Evolutionary conservation across 768 basidiomycete species (phyloP), one percentile per base, ranked within the genome.

Genomic region (Tubosaeta brunneosetosa): DNA sequence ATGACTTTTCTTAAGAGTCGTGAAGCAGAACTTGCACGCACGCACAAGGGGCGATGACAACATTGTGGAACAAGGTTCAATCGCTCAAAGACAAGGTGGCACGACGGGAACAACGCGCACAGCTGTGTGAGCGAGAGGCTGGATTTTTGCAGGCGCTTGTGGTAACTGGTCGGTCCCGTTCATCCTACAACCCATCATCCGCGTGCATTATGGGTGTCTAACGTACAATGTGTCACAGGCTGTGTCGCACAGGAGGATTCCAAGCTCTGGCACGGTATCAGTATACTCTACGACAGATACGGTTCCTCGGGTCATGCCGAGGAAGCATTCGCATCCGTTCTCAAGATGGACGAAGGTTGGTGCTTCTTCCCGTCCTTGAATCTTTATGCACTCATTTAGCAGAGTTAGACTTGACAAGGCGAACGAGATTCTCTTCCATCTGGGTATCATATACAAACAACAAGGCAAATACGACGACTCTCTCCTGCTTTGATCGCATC

Each of bases 391-490:
- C 61, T 61, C 57, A 60, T 62, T 60, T 51, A 49, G 62, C 52
- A 71, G 68, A 66, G 42, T 51, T 68, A 84, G 94, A 94, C 67
- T 99, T 61, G 94, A 97, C 76, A 97, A 97, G 76, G 88, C 94
- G 43, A 97, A 98, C 67, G 97, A 99, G 67, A 97, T 99, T 57
- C 85, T 95, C 27, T 99, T 98, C 76, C 85, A 97, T 32, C 80
- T 99, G 13, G 97, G 97, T 32, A 98, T 99, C 66, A 99, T 99
- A 56, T 98, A 98, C 79, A 98, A 99, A 74, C 95, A 97, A 65
- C 94, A 98, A 67, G 85, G 88, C 62, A 97, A 97, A 73, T 97
- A 93, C 61, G 74, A 83, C 2, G 89, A 93, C 86, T 12, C 78
- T 12, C 78, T 80, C 82, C 49, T 98, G 97, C 73, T 98, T 98